Base-by-base conservation (phyloP, 257 asterid species). In the Verbascum thapsus region DNA sequence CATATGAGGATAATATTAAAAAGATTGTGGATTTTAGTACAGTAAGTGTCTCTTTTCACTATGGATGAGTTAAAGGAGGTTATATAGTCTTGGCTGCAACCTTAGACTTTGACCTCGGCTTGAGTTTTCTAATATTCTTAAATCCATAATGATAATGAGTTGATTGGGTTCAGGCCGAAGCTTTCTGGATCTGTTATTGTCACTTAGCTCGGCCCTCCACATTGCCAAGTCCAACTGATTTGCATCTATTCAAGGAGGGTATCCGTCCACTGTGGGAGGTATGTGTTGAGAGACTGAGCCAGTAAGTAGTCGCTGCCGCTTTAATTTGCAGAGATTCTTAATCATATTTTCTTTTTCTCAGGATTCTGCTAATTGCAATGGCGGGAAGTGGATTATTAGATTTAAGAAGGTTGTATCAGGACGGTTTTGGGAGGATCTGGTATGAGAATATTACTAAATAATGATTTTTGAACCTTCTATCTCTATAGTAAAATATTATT, bases 241-340 rank as follows among this genome's bases (percentile, higher is more conserved):
- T 94, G 80, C 97, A 94, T 82, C 87, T 94, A 49, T 90, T 94
- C 85, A 94, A 90, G 83, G 99, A 82, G 20, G 97, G 99, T 47
- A 94, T 87, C 45, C 99, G 95, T 61, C 99, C 99, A 10, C 69
- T 90, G 44, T 94, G 99, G 97, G 99, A 94, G 99, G 99, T 90
- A 78, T 47, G 43, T 41, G 6, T 70, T 56, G 60, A 55, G 39
- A 16, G 71, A 62, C 56, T 65, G 62, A 16, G 38, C 58, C 48
- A 15, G 43, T 61, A 8, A 42, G 42, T 48, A 26, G 18, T 50
- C 35, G 43, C 61, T 49, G 62, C 35, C 41, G 13, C 53, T 58
- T 18, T 70, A 20, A 67, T 9, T 67, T 69, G 45, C 17, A 22
- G 66, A 18, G 7, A 22, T 30, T 10, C 13, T 66, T 17, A 22